Conservation (phyloP, 176 grass and related monocot species). For the Juncus inflexus region DNA sequence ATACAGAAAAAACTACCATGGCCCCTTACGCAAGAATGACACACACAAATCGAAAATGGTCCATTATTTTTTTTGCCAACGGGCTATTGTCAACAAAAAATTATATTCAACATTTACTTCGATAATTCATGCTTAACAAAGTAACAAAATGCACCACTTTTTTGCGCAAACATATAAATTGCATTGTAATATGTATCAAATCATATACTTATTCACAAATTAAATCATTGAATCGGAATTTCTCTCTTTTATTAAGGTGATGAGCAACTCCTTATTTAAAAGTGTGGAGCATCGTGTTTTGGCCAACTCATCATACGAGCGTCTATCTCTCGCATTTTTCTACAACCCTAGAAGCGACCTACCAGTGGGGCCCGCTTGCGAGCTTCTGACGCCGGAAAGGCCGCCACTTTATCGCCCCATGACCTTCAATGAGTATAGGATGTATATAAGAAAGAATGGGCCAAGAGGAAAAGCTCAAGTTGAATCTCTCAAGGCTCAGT, state of each 20-base stretch:
- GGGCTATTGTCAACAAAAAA: too few relatives aligned
- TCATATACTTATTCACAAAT: too few relatives aligned
- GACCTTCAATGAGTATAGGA: slow-evolving; percentile 74
- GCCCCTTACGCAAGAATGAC: too few relatives aligned
- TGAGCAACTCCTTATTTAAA: slow-evolving; percentile 65
- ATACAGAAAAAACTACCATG: too few relatives aligned
- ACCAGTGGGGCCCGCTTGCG: slow-evolving; percentile 39
- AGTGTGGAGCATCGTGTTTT: slow-evolving; percentile 80
- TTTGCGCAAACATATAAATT: not conserved
- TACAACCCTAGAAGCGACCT: slow-evolving; percentile 70
- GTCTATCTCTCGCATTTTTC: slow-evolving; percentile 79
- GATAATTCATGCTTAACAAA: too few relatives aligned
- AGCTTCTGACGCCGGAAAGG: slow-evolving; percentile 43
- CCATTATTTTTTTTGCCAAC: too few relatives aligned
- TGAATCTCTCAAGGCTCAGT: slow-evolving; percentile 51
- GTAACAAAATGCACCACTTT: not conserved
- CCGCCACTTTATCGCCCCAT: slow-evolving; percentile 59
- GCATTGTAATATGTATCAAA: not conserved
- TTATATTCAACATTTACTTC: too few relatives aligned
- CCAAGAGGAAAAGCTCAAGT: slow-evolving; percentile 61
- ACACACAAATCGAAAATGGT: too few relatives aligned
- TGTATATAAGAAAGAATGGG: slow-evolving; percentile 57
- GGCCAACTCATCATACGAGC: slow-evolving; percentile 52
- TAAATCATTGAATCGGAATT: not conserved
- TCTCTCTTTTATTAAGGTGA: slow-evolving; percentile 31